These are phyloP conservation scores for Colletotrichum magnum DNA, from an alignment of 2,329 filamentous ascomycete genomes.

Conservation along the genomic window DNA sequence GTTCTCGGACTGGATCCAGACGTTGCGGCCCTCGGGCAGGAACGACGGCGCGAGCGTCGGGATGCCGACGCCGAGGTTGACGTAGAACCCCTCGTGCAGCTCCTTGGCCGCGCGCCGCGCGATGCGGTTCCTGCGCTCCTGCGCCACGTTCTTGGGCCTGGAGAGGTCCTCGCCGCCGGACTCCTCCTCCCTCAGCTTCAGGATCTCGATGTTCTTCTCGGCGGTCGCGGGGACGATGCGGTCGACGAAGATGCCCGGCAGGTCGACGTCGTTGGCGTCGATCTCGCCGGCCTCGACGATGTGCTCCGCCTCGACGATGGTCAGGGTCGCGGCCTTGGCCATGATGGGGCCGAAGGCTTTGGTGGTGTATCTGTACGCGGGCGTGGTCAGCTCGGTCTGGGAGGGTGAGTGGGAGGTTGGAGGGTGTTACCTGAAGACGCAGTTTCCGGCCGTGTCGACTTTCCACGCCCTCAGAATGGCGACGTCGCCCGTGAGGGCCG, in stretches of 20 bases:
- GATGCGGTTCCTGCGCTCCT: constrained; percentile 77
- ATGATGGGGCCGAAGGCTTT: constrained; percentile 82
- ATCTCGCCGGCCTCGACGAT: constrained; percentile 84
- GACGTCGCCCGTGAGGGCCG: constrained; percentile 81
- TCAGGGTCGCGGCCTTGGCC: constrained; percentile 83
- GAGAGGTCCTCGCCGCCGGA: constrained; percentile 47
- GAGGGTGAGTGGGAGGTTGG: neutral
- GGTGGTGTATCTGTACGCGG: constrained; percentile 71
- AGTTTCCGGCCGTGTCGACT: constrained; percentile 83
- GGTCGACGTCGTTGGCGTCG: constrained; percentile 79
- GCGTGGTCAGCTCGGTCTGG: neutral
- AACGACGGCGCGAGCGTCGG: constrained; percentile 88
- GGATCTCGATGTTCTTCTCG: constrained; percentile 79
- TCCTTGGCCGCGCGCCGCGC: constrained; percentile 84
- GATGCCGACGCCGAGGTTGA: constrained; percentile 86
- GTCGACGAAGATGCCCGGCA: constrained; percentile 88
- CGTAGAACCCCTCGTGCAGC: constrained; percentile 84
- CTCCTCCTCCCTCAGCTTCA: constrained; percentile 68
- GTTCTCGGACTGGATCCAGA: constrained; percentile 91
- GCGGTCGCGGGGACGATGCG: constrained; percentile 82
- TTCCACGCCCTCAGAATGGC: constrained; percentile 84
- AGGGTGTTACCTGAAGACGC: constrained; percentile 75
- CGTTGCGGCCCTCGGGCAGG: constrained; percentile 75
- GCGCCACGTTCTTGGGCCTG: constrained; percentile 60
- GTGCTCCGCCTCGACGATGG: constrained; percentile 88